These are phyloP conservation scores for Fusarium sulawesiense DNA, from an alignment of 2,329 filamentous ascomycete species.

Conservation along the genomic window DNA sequence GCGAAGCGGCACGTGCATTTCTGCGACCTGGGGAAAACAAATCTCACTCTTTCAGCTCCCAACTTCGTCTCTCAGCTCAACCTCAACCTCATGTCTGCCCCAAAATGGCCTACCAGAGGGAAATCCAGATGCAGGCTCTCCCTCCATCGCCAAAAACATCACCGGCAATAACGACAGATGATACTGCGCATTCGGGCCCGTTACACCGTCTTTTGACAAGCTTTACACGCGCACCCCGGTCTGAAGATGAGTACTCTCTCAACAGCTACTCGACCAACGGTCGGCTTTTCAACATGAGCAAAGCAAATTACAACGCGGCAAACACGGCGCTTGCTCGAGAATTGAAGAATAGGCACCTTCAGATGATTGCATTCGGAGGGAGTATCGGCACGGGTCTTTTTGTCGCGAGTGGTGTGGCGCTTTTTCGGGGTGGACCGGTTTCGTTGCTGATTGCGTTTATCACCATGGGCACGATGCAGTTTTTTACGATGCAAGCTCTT, in stretches of 20 bases:
- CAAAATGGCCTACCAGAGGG: constrained; percentile 42
- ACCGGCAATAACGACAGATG: background rate
- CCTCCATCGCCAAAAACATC: constrained; percentile 10
- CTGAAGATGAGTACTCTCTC: constrained; percentile 21
- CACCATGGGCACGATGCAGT: constrained; percentile 87
- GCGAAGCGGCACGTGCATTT: constrained; percentile 20
- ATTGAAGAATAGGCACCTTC: constrained; percentile 77
- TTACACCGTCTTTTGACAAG: constrained; percentile 23
- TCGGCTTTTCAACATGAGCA: constrained; percentile 63
- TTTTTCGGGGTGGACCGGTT: constrained; percentile 79
- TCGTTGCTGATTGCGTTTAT: constrained; percentile 79
- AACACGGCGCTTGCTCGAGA: constrained; percentile 78
- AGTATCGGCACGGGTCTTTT: constrained; percentile 90
- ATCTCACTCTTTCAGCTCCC: background rate
- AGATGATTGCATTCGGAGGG: constrained; percentile 70
- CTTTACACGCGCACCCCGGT: constrained; percentile 31
- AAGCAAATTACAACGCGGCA: constrained; percentile 77
- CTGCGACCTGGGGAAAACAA: constrained; percentile 11
- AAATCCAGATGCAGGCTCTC: constrained; percentile 33
- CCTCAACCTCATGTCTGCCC: background rate
- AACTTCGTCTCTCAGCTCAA: background rate
- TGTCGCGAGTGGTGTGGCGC: constrained; percentile 81
- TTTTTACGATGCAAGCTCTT: constrained; percentile 89
- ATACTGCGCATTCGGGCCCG: background rate
- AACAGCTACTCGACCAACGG: constrained; percentile 28